These are phyloP conservation scores for Aspergillus sparsus DNA, from an alignment of 495 filamentous ascomycete genomes.

Conservation along the genomic window DNA sequence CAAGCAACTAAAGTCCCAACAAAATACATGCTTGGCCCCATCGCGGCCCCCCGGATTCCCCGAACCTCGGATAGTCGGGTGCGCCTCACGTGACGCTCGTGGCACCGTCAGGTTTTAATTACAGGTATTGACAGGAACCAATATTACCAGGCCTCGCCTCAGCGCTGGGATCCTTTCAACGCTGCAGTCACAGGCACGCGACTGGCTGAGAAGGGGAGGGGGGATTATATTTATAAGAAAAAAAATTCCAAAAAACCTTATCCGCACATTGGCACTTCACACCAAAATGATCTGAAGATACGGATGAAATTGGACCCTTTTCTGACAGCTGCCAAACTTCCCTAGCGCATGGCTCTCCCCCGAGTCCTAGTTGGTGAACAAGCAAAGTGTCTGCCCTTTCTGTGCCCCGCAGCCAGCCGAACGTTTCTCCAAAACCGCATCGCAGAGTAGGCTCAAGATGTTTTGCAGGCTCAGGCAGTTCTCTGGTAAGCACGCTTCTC, in stretches of 20 bases:
- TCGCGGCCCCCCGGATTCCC: constrained; percentile 3
- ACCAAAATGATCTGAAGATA: too few relatives aligned
- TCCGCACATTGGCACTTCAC: too few relatives aligned
- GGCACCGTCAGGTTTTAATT: background rate
- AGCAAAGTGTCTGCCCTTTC: background rate
- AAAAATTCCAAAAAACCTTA: too few relatives aligned
- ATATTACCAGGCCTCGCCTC: background rate
- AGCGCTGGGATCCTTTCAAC: constrained; percentile 13
- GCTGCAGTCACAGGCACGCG: constrained; percentile 14
- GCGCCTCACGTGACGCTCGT: constrained; percentile 5
- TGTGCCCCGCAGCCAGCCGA: constrained; percentile 11
- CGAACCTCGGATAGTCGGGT: constrained; percentile 10
- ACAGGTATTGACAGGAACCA: too few relatives aligned
- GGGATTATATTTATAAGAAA: too few relatives aligned
- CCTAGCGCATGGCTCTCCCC: background rate
- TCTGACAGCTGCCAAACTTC: background rate
- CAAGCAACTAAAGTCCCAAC: constrained; percentile 17
- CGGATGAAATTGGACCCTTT: too few relatives aligned
- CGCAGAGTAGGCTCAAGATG: constrained; percentile 9
- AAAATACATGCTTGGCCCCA: constrained; percentile 13
- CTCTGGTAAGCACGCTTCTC: constrained; percentile 26
- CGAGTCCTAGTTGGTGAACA: background rate
- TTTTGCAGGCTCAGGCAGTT: constrained; percentile 25
- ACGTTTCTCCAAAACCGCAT: background rate
- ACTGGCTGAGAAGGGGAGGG: background rate